Conservation (phyloP, 257 asterid genomes). For the Plantago major region DNA sequence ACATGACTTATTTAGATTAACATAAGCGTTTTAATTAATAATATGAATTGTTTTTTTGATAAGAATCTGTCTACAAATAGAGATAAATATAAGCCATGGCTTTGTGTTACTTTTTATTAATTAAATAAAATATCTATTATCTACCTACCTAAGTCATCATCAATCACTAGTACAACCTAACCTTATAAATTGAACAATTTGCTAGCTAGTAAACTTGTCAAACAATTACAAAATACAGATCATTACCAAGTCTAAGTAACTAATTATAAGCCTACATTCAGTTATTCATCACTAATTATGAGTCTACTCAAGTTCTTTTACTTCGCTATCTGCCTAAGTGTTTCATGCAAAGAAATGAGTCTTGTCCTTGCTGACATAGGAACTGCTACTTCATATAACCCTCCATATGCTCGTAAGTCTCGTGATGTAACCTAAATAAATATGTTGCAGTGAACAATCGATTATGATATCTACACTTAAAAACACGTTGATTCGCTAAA, state of each 20-base stretch:
- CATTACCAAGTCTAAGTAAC: not conserved
- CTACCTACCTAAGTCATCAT: conserved; percentile 3
- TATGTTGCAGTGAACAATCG: not conserved
- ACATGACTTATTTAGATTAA: too few relatives aligned
- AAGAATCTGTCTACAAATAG: too few relatives aligned
- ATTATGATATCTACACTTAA: too few relatives aligned
- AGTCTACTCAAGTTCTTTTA: not conserved
- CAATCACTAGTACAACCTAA: conserved; percentile 22
- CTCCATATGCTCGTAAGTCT: conserved; percentile 43
- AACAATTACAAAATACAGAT: not conserved
- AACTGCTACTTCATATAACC: conserved; percentile 44
- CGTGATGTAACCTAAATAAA: not conserved
- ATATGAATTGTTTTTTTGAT: too few relatives aligned
- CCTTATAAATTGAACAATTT: not conserved
- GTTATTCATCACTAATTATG: conserved; percentile 22
- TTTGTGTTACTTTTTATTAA: too few relatives aligned
- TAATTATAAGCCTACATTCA: not conserved
- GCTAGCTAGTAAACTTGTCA: conserved; percentile 10
- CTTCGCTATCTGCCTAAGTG: conserved; percentile 23
- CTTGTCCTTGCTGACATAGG: conserved; percentile 36
- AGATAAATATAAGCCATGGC: too few relatives aligned
- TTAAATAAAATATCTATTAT: too few relatives aligned
- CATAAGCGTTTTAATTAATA: too few relatives aligned
- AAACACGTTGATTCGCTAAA: too few relatives aligned
- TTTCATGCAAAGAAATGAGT: conserved; percentile 24